A percentile compares a stretch with the other conserved stretches of the same genome.
Evolutionary conservation across 2,329 filamentous ascomycete species (phyloP).

Genomic region (Sporothrix dimorphospora): DNA sequence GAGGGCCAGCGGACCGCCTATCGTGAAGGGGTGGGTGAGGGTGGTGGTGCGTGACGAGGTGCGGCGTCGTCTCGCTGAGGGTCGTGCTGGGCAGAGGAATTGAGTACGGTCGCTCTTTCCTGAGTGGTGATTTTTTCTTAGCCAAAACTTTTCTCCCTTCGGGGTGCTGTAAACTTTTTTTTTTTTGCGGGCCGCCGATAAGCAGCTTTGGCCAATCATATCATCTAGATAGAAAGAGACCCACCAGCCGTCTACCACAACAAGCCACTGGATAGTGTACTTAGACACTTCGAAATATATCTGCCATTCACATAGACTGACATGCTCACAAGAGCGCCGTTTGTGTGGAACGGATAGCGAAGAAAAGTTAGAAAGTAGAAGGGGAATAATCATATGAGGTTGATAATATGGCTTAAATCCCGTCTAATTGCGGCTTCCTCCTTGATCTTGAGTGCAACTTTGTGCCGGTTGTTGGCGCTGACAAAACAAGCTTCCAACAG

Average conservation of each 20-base stretch:
- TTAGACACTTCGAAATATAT: neutral
- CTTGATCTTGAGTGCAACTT: neutral
- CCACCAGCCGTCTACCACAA: neutral
- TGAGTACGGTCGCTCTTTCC: constrained; percentile 19
- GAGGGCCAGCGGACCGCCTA: neutral
- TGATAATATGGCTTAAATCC: neutral
- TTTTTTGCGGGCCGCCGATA: constrained; percentile 28
- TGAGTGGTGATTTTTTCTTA: constrained; percentile 24
- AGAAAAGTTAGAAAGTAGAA: no score
- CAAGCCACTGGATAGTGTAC: neutral
- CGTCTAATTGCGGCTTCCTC: neutral
- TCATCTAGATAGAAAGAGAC: neutral
- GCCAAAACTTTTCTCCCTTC: constrained; percentile 26
- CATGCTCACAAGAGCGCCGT: neutral
- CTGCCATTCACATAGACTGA: neutral
- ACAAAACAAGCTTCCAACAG: neutral
- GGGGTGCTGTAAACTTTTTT: constrained; percentile 22
- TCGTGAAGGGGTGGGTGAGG: neutral
- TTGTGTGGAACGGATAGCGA: no score
- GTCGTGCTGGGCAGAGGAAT: neutral
- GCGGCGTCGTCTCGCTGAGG: constrained; percentile 24
- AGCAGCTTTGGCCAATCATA: constrained; percentile 24
- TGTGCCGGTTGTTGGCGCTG: neutral
- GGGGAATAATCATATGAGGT: no score
- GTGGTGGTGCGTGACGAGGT: constrained; percentile 13